A percentile compares a stretch with the other conserved stretches of the same genome.
Conservation (phyloP, 2,329 filamentous ascomycete species). For the Neoarthrinium moseri region DNA sequence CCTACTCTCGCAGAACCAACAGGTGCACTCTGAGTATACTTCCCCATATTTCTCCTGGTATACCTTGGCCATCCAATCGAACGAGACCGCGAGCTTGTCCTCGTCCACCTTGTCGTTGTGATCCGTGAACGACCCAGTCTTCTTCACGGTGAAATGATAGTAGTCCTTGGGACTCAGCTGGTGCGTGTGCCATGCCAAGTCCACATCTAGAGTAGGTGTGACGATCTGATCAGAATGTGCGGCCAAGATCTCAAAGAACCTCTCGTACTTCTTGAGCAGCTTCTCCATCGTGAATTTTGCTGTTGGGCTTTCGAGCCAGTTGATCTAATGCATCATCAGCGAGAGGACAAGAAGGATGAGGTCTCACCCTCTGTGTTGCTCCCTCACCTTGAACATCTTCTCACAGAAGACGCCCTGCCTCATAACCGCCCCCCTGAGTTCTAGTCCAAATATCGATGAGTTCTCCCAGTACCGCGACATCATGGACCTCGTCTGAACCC, state of each 20-base stretch:
- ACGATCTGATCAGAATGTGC: slow-evolving; percentile 41
- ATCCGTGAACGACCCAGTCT: slow-evolving; percentile 60
- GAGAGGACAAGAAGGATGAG: background rate
- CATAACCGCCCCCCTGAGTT: slow-evolving; percentile 61
- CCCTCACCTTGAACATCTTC: slow-evolving; percentile 59
- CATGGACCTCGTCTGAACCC: slow-evolving; percentile 56
- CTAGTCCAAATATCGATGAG: slow-evolving; percentile 58
- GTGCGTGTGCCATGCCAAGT: slow-evolving; percentile 76
- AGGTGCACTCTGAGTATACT: slow-evolving; percentile 70
- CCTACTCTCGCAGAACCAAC: slow-evolving; percentile 74
- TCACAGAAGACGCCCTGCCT: slow-evolving; percentile 62
- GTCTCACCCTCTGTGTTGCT: slow-evolving; percentile 34
- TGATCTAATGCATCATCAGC: background rate
- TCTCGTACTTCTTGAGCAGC: slow-evolving; percentile 58
- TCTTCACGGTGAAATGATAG: slow-evolving; percentile 50
- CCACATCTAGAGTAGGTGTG: slow-evolving; percentile 70
- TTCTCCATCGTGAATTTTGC: slow-evolving; percentile 59
- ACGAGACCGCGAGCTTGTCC: slow-evolving; percentile 56
- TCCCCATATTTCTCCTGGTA: slow-evolving; percentile 63
- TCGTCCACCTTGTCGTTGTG: slow-evolving; percentile 80
- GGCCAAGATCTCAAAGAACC: slow-evolving; percentile 60
- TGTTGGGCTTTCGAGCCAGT: slow-evolving; percentile 58
- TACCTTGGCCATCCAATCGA: slow-evolving; percentile 66
- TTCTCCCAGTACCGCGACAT: slow-evolving; percentile 69
- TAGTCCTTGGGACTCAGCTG: slow-evolving; percentile 64